A percentile compares a stretch with the other conserved stretches of the same genome.
phyloP scores from a whole-genome alignment of 2,329 filamentous ascomycete genomes.

The Diaporthe longicolla region DNA sequence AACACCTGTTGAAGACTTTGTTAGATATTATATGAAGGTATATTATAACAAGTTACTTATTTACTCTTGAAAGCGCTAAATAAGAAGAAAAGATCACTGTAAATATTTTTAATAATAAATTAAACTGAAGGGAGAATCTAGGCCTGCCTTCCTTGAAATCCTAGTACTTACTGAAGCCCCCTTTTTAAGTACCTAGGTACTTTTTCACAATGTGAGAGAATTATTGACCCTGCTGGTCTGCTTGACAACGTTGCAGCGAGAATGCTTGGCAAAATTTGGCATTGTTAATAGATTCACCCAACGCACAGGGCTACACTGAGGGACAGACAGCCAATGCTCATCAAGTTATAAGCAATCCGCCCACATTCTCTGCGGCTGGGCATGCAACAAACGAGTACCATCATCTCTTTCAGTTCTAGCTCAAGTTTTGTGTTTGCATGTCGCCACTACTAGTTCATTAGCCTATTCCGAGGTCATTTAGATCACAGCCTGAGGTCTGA shows the following conservation, averaged over 20 bases:
- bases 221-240: too few relatives aligned
- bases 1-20: neutral
- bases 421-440: neutral
- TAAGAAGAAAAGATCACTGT: neutral
- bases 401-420: constrained; percentile 27
- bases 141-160: neutral
- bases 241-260: neutral
- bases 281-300: constrained; percentile 30
- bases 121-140: too few relatives aligned
- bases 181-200: neutral
- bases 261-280: constrained; percentile 10
- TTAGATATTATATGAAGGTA: too few relatives aligned
- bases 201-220: neutral
- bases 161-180: too few relatives aligned
- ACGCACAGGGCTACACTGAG: neutral
- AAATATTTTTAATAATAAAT: neutral
- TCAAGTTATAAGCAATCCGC: constrained; percentile 18
- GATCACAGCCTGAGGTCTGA: neutral
- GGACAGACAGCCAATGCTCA: neutral
- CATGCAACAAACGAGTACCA: constrained; percentile 15
- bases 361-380: neutral
- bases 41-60: too few relatives aligned
- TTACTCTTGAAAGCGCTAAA: too few relatives aligned
- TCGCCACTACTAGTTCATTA: constrained; percentile 9
- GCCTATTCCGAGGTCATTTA: neutral